A percentile compares a stretch with the other conserved stretches of the same genome.
These are phyloP conservation scores for Podaxis carcinomalis DNA, from an alignment of 768 basidiomycete species.

Conservation along the genomic window DNA sequence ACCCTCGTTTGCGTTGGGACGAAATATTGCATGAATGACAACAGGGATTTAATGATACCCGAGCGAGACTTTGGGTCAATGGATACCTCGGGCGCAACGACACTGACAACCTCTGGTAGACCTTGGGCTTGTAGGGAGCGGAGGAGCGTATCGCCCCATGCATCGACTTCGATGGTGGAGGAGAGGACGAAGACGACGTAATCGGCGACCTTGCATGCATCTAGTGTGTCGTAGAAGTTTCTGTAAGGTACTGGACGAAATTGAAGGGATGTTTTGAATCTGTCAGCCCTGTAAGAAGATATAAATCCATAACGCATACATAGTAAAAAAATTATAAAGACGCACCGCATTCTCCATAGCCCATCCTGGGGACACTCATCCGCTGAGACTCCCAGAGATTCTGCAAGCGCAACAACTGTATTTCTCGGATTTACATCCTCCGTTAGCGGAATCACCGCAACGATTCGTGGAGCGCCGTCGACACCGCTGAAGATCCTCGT, in stretches of 20 bases:
- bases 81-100: constrained; percentile 52
- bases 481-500: constrained; percentile 76
- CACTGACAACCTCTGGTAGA: constrained; percentile 77
- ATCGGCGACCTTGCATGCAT: constrained; percentile 84
- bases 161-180: constrained; percentile 73
- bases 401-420: constrained; percentile 54
- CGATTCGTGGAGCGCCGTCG: constrained; percentile 79
- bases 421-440: constrained; percentile 52
- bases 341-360: constrained; percentile 66
- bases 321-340: neutral
- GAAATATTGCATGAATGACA: constrained; percentile 95
- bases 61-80: constrained; percentile 60
- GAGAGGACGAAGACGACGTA: constrained; percentile 87
- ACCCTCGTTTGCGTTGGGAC: constrained; percentile 77
- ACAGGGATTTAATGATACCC: constrained; percentile 77
- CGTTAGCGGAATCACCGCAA: constrained; percentile 83
- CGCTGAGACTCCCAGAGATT: constrained; percentile 50
- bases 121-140: constrained; percentile 89
- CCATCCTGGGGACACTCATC: constrained; percentile 51
- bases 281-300: constrained; percentile 56
- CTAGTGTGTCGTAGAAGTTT: constrained; percentile 71
- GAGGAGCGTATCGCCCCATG: constrained; percentile 83
- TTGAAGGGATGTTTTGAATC: constrained; percentile 89
- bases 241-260: constrained; percentile 76
- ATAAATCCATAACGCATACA: constrained; percentile 7